These are phyloP conservation scores for Coniochaeta hoffmannii DNA, from an alignment of 2,329 filamentous ascomycete species.

Conservation along the genomic window DNA sequence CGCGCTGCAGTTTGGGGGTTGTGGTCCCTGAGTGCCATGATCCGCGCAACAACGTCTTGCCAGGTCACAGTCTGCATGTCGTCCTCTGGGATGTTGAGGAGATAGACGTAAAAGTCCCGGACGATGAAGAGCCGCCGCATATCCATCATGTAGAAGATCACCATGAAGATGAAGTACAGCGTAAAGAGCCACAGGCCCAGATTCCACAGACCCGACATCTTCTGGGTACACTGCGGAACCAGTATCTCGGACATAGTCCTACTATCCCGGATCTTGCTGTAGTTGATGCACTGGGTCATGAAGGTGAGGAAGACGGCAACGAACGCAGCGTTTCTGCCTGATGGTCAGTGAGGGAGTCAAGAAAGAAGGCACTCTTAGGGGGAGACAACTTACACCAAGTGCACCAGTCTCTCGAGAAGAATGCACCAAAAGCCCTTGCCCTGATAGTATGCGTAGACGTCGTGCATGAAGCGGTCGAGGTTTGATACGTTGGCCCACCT, in stretches of 20 bases:
- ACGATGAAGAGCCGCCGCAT: constrained; percentile 67
- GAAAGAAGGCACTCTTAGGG: background rate
- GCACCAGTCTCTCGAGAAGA: constrained; percentile 61
- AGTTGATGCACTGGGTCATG: constrained; percentile 79
- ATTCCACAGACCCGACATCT: constrained; percentile 71
- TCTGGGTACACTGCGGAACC: constrained; percentile 66
- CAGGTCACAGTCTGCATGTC: constrained; percentile 94
- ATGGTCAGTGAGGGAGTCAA: constrained; percentile 7
- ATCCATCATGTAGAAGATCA: constrained; percentile 66
- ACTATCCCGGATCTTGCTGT: constrained; percentile 63
- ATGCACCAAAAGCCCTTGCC: constrained; percentile 84
- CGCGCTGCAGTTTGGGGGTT: constrained; percentile 71
- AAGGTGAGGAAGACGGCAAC: constrained; percentile 78
- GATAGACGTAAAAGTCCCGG: constrained; percentile 77
- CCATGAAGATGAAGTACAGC: constrained; percentile 78
- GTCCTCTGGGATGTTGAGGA: constrained; percentile 71
- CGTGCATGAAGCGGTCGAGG: constrained; percentile 77
- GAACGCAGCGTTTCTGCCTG: constrained; percentile 65
- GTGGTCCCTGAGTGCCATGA: constrained; percentile 77
- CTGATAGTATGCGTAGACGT: constrained; percentile 80
- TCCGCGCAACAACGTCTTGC: constrained; percentile 79
- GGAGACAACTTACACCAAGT: constrained; percentile 67
- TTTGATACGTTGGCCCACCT: constrained; percentile 89
- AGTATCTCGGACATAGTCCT: constrained; percentile 44
- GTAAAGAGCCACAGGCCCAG: constrained; percentile 76